Evolutionary conservation across 495 filamentous ascomycete species (phyloP), one percentile per base, ranked within the genome.

Genomic region (Talaromyces trachyspermus): DNA sequence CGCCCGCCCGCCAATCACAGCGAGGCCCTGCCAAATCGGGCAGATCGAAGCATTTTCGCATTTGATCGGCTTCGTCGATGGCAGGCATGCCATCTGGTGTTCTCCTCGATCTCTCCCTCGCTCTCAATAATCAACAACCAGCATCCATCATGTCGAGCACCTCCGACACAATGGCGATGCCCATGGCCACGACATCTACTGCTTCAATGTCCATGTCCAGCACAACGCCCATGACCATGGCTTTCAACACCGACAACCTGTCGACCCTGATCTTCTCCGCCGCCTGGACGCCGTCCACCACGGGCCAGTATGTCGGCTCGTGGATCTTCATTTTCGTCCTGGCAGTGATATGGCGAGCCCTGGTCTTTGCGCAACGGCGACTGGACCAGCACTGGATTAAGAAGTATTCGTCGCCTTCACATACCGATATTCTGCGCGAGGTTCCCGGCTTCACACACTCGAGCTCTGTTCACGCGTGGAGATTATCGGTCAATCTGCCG

Each of bases 311-410:
- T 61, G 88, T 84, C 5, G 88, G 76, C 29, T 89, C 86, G 29
- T 92, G 89, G 64, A 83, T 95, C 62, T 92, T 94, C 65, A 72
- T 92, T 39, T 79, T 91, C 63, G 48, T 82, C n/a, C 78, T 95
- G 19, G 77, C 82, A 10, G 68, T 81, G 48, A 53, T 84, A 43
- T 80, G 80, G 57, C 83, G 88, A 29, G 69, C 67, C n/a, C 66
- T 90, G 9, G 65, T 86, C 36, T 89, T 87, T 4, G 67, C 77
- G 50, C 85, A 85, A 58, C 58, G 64, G 15, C 46, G 66, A 15
- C 60, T 80, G 39, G 80, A 85, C 44, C 65, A 64, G 12, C 65
- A 55, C 45, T 83, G 80, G 77, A 61, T 81, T 30, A 6, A 12
- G 27, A 30, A 30, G 12, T 12, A 30, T 30, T 30, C 27, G 7